Evolutionary conservation across 1,139 yeast genomes (phyloP).

Genomic region (Debaryomycetaceae sp.): DNA sequence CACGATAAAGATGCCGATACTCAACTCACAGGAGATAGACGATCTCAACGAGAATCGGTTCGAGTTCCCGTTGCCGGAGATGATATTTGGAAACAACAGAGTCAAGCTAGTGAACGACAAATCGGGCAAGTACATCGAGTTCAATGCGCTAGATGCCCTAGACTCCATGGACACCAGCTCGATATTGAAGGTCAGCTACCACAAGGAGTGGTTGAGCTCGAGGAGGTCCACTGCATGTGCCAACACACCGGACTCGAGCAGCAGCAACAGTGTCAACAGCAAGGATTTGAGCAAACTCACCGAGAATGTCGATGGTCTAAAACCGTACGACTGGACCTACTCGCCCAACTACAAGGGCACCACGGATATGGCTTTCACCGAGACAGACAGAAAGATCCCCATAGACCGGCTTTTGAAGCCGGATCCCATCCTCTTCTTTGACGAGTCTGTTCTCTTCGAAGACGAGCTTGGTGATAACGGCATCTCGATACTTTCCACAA

Average conservation of each 20-base stretch:
- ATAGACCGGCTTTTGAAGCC: slow-evolving; percentile 63
- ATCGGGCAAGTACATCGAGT: slow-evolving; percentile 49
- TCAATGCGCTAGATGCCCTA: slow-evolving; percentile 79
- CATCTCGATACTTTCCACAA: slow-evolving; percentile 68
- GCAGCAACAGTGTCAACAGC: slow-evolving; percentile 25
- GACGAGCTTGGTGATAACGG: slow-evolving; percentile 98
- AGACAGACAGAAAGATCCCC: slow-evolving; percentile 50
- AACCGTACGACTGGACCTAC: slow-evolving; percentile 97
- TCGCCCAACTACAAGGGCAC: slow-evolving; percentile 77
- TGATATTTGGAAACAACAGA: slow-evolving; percentile 90
- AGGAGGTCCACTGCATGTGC: slow-evolving; percentile 36
- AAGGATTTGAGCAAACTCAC: slow-evolving; percentile 38
- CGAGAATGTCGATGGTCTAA: slow-evolving; percentile 35
- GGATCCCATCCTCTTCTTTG: slow-evolving; percentile 86
- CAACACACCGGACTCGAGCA: slow-evolving; percentile 22
- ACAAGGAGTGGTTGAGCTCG: slow-evolving; percentile 81
- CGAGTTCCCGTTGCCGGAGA: slow-evolving; percentile 88
- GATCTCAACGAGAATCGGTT: slow-evolving; percentile 54
- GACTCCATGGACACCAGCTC: slow-evolving; percentile 51
- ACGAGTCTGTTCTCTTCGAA: slow-evolving; percentile 83
- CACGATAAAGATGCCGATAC: slow-evolving; percentile 73
- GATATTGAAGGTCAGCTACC: slow-evolving; percentile 67
- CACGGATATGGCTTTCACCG: slow-evolving; percentile 17
- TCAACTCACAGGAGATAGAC: slow-evolving; percentile 73
- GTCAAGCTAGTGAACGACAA: slow-evolving; percentile 48